Base-by-base conservation (phyloP, 345 rosid species). In the Durio zibethinus region DNA sequence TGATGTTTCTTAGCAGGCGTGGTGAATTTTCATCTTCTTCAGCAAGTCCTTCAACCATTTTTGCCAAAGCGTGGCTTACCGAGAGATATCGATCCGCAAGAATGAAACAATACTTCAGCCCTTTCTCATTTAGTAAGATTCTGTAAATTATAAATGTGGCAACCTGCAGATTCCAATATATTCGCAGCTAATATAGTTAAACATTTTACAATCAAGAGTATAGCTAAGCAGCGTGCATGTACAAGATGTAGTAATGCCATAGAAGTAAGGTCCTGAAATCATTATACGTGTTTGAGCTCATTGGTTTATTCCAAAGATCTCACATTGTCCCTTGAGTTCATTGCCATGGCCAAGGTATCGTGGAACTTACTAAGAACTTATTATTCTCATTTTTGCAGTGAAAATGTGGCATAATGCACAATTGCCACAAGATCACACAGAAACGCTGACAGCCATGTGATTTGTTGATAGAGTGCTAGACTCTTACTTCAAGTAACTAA, bases 91-190 rank as follows among this genome's bases (percentile, higher is more conserved):
- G 65, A 10, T 83, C 88, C 14, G 83, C 81, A 63, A 80, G 50
- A 31, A 33, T 36, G 56, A 84, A 86, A 75, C 89, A 88, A 79
- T 85, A 83, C 29, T 77, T 67, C 63, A 92, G 63, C 57, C 89
- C 97, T 15, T 77, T 83, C 0, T 82, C 80, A 36, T 47, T 68
- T 12, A 53, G 27, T 40, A 90, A 48, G 15, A 90, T 80, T 76
- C 53, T 82, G 14, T 82, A n/a, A 14, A 90, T 59, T 81, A 90
- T 81, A 73, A 74, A 84, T 5, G 87, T 78, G 18, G 86, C 88
- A 40, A 84, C 81, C 94, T 91, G 89, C 54, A 80, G 40, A 72
- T 59, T 42, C 57, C 75, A 20, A 21, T 31, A 61, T 15, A 36
- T 64, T 64, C 36, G 48, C 48, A 64, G 69, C 15, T 64, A 10